A percentile compares a stretch with the other conserved stretches of the same genome.
phyloP scores from a whole-genome alignment of 2,329 filamentous ascomycete species.

The Myriosclerotinia curreyana region DNA sequence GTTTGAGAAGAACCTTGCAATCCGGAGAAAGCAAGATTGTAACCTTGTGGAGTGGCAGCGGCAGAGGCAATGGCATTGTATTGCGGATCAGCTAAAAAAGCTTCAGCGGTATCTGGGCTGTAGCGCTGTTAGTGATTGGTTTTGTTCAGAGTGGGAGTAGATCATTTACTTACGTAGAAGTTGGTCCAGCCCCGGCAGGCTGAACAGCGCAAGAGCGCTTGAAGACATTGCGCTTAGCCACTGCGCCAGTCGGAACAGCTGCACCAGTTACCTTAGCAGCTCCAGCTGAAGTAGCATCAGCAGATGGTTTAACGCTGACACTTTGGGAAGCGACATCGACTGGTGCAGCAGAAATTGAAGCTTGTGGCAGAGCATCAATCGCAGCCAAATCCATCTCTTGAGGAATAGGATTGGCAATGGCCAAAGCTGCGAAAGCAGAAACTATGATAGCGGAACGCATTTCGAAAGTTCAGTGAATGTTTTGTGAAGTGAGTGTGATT shows the following conservation, averaged over 20 bases:
- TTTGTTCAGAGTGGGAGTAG: rapidly evolving
- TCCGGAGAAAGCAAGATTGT: slow-evolving; percentile 38
- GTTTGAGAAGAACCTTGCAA: slow-evolving; percentile 38
- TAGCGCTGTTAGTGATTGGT: background rate
- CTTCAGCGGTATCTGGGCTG: slow-evolving; percentile 12
- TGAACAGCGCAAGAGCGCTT: slow-evolving; percentile 3
- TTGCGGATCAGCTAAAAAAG: background rate
- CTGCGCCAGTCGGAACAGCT: background rate
- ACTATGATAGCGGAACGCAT: slow-evolving; percentile 30
- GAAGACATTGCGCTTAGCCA: background rate
- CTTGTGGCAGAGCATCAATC: slow-evolving; percentile 39
- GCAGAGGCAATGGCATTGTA: background rate
- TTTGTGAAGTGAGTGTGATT: background rate
- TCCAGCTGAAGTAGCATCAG: background rate
- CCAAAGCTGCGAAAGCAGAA: slow-evolving; percentile 29
- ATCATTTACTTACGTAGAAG: background rate
- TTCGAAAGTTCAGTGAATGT: background rate
- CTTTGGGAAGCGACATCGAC: slow-evolving; percentile 24
- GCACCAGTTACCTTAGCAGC: background rate
- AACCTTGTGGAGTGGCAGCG: slow-evolving; percentile 37
- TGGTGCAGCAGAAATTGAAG: slow-evolving; percentile 36
- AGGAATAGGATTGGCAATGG: slow-evolving; percentile 34
- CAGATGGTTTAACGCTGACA: background rate
- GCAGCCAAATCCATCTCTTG: slow-evolving; percentile 41
- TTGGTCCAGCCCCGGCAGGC: slow-evolving; percentile 7